These are phyloP conservation scores for Mycena citricolor DNA, from an alignment of 1,284 basidiomycete genomes.

Conservation along the genomic window DNA sequence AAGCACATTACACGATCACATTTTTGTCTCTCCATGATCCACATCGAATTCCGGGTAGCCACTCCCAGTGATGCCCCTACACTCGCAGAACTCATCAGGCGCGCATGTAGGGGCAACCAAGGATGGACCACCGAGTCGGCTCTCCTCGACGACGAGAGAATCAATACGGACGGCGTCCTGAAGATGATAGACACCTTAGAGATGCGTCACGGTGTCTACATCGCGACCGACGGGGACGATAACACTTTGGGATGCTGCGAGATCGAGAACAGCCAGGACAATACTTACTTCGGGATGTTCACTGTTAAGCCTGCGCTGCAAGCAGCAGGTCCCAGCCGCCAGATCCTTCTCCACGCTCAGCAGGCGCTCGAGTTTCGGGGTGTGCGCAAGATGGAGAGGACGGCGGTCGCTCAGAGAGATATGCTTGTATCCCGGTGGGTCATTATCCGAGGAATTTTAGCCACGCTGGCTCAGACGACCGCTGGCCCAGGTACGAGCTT, in stretches of 20 bases:
- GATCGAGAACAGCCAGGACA: slow-evolving; percentile 2
- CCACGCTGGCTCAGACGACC: too few relatives aligned
- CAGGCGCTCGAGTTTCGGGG: slow-evolving; percentile 2
- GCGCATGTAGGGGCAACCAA: slow-evolving; percentile 9
- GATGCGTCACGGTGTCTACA: slow-evolving; percentile 6
- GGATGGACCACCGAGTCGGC: slow-evolving; percentile 14
- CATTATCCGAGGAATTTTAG: too few relatives aligned
- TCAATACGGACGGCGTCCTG: slow-evolving; percentile 3
- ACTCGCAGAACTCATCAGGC: slow-evolving; percentile 5
- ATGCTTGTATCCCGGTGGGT: too few relatives aligned
- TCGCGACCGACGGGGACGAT: slow-evolving; percentile 2
- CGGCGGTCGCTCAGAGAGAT: slow-evolving; percentile 2
- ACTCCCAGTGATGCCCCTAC: neutral
- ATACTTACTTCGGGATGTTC: slow-evolving; percentile 13
- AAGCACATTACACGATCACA: slow-evolving; percentile 6
- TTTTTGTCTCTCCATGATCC: too few relatives aligned
- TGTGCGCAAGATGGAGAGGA: slow-evolving; percentile 5
- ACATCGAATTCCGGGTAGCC: slow-evolving; percentile 10
- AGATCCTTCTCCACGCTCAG: slow-evolving; percentile 9
- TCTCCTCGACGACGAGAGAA: slow-evolving; percentile 5
- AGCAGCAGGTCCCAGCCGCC: slow-evolving; percentile 3
- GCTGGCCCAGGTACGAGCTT: too few relatives aligned
- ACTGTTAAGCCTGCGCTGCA: slow-evolving; percentile 13
- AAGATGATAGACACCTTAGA: neutral
- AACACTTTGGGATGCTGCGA: slow-evolving; percentile 14